Evolutionary conservation across 768 basidiomycete genomes (phyloP), one percentile per base, ranked within the genome.

Genomic region (Panellus pusillus): DNA sequence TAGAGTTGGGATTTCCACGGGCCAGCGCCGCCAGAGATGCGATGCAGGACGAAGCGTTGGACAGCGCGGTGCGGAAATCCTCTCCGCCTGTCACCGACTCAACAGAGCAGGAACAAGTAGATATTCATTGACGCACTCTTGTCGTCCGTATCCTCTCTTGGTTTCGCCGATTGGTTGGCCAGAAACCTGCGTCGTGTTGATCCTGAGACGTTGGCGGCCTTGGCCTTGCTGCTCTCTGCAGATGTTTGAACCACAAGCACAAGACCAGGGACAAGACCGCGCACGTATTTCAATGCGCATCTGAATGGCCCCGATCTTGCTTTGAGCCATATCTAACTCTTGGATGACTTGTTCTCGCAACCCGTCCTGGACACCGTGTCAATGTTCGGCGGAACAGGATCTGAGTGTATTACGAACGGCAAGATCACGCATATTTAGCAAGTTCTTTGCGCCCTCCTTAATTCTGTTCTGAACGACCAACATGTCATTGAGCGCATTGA

Each of bases 381-480:
- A 53, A 36, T 42, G 65, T 45, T 52, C 24, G 40, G 4, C 24
- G 24, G 27, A 37, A 45, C 15, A 24, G 19, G 44, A 47, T 28
- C 18, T 24, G 14, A 47, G 37, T 44, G 50, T 18, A 47, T 47
- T 44, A 44, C 51, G 53, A 24, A 57, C 57, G 7, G 57, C 47
- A 37, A 68, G 63, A 49, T 44, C 48, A 12, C 52, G 71, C 71
- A 90, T 86, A 61, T 84, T 83, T 13, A 97, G 74, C 56, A 98
- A 78, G 61, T 89, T 93, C 74, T 95, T 92, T 1, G 94, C 94
- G 11, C 94, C 94, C 68, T 93, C 93, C 67, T 85, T 92, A 57
- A 97, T 92, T 50, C 88, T 79, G 57, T 82, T 83, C 71, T 94
- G 87, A 55, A 89, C 78, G 48, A 82, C 81, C 17, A 95, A 75